Conservation (phyloP, 2,329 filamentous ascomycete species). For the Hypoxylon sp. region DNA sequence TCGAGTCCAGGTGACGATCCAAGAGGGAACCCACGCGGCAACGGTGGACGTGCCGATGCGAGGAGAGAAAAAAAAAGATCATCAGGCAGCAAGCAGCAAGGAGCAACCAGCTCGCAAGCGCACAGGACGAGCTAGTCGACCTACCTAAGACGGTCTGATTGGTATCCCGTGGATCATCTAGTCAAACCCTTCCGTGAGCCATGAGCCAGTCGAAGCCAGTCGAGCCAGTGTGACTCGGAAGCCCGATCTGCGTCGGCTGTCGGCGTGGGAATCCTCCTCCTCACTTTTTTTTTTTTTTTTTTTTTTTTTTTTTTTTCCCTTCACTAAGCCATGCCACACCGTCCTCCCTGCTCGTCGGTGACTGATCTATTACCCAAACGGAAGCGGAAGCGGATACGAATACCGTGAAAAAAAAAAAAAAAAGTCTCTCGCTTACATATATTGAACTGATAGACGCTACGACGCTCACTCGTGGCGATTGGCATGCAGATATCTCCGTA, state of each 20-base stretch:
- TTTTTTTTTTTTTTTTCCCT: no score
- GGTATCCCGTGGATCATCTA: constrained; percentile 9
- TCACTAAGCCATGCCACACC: constrained; percentile 8
- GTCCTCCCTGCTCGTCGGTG: background rate
- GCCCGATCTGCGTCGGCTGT: constrained; percentile 32
- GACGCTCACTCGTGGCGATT: constrained; percentile 14
- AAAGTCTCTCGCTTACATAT: constrained; percentile 23
- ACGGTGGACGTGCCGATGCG: constrained; percentile 28
- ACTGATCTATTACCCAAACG: constrained; percentile 31
- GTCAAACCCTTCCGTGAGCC: constrained; percentile 4
- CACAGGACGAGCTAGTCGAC: constrained; percentile 10
- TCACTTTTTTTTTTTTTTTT: no score
- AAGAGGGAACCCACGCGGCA: constrained; percentile 3
- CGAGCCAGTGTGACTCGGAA: constrained; percentile 22
- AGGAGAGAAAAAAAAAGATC: background rate
- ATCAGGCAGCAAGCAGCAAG: background rate
- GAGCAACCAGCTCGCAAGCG: background rate
- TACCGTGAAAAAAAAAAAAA: no score
- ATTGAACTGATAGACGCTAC: constrained; percentile 11
- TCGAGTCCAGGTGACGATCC: background rate
- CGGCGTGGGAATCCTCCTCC: constrained; percentile 27
- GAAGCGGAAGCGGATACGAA: constrained; percentile 27
- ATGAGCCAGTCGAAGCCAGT: no score
- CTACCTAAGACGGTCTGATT: constrained; percentile 3
- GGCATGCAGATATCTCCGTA: constrained; percentile 18